Percentiles rank a stretch among this genome's conserved stretches.
Evolutionary conservation across 108 stramenopile genomes (phyloP).

Genomic region (Hondaea fermentalgiana): DNA sequence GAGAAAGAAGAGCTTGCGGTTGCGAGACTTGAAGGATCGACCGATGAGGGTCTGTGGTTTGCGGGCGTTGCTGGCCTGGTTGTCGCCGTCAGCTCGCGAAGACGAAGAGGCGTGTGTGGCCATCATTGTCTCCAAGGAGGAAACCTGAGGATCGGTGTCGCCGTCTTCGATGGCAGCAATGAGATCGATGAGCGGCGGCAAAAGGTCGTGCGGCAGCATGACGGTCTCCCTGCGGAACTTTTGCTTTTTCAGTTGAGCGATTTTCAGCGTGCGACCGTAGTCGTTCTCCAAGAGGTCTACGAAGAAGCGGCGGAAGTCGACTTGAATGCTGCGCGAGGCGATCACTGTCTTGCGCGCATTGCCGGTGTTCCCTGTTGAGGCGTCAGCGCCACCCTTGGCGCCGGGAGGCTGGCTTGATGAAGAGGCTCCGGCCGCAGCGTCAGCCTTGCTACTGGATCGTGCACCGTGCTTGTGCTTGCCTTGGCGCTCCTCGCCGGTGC

Average conservation of each 20-base stretch:
- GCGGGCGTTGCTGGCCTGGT: neutral
- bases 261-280: neutral
- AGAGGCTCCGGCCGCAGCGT: too few species aligned
- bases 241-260: neutral
- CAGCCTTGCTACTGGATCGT: neutral
- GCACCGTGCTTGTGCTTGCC: too few species aligned
- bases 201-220: neutral
- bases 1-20: neutral
- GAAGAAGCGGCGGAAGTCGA: neutral
- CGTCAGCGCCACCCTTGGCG: neutral
- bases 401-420: too few species aligned
- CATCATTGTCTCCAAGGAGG: neutral
- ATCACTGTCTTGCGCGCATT: neutral
- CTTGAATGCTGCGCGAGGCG: neutral
- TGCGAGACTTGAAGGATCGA: neutral
- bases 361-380: neutral
- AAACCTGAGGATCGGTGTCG: neutral
- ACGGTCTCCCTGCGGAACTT: neutral
- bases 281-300: neutral
- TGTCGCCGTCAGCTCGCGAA: neutral
- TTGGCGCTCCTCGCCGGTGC: too few species aligned
- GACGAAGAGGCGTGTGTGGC: neutral
- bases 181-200: neutral
- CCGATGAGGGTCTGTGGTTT: neutral
- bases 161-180: neutral